Evolutionary conservation across 805 yeast species (phyloP).

Genomic region (Starmerella roubikii): DNA sequence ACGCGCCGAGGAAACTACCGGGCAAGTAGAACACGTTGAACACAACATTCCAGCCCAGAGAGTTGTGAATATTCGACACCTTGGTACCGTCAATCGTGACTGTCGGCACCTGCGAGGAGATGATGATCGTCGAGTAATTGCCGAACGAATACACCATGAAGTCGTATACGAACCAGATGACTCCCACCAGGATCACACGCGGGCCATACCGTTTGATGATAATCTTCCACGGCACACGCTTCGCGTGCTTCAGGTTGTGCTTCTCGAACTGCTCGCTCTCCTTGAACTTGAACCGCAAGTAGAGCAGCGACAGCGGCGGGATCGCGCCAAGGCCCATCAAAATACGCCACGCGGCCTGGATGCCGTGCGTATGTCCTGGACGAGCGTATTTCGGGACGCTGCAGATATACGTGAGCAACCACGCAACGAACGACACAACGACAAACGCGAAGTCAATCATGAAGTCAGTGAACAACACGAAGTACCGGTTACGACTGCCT

Average conservation of each 20-base stretch:
- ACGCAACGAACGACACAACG: conserved; percentile 67
- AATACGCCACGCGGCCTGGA: conserved; percentile 82
- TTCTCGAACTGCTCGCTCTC: conserved; percentile 63
- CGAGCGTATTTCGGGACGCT: conserved; percentile 25
- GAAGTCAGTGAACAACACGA: conserved; percentile 74
- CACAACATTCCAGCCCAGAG: conserved; percentile 88
- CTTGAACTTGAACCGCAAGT: conserved; percentile 58
- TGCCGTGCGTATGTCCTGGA: conserved; percentile 34
- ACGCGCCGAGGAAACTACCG: conserved; percentile 81
- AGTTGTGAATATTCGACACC: conserved; percentile 40
- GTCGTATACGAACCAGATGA: conserved; percentile 87
- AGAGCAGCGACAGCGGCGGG: conserved; percentile 66
- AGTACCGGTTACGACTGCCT: conserved; percentile 82
- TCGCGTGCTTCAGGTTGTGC: conserved; percentile 42
- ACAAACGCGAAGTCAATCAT: conserved; percentile 86
- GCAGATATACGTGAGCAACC: conserved; percentile 76
- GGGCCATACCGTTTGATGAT: conserved; percentile 75
- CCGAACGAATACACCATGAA: conserved; percentile 81
- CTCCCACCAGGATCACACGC: conserved; percentile 52
- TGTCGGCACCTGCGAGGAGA: conserved; percentile 41
- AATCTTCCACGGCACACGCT: conserved; percentile 47
- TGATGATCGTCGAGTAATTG: conserved; percentile 62
- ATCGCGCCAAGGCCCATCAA: conserved; percentile 83
- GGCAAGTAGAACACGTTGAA: conserved; percentile 80
- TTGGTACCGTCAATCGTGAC: conserved; percentile 26